Percentiles rank a stretch among this genome's conserved stretches.
phyloP scores from a whole-genome alignment of 2,329 filamentous ascomycete species.

The Exophiala alcalophila region DNA sequence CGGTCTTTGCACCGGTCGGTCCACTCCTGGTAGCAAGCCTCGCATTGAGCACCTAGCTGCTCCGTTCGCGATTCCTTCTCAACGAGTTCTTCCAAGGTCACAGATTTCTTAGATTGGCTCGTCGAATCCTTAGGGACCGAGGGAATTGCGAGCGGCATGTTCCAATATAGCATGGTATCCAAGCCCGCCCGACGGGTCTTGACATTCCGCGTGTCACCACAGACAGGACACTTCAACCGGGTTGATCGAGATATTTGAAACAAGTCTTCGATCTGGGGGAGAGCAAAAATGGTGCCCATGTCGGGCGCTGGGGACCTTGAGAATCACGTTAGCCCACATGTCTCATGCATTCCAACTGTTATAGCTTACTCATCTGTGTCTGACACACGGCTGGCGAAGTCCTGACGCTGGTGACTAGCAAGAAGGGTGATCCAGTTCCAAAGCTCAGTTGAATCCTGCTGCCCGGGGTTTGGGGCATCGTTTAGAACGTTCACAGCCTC shows the following conservation, averaged over 20 bases:
- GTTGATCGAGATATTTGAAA: no score
- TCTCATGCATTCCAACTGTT: no score
- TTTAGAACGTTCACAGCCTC: no score
- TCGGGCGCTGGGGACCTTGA: no score
- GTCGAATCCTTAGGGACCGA: background rate
- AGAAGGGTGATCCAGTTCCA: background rate
- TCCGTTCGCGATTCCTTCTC: background rate
- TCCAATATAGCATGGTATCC: background rate
- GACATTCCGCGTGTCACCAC: background rate
- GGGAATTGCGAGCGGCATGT: background rate
- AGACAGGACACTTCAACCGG: no score
- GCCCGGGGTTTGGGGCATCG: no score
- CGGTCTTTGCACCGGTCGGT: background rate
- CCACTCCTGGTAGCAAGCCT: background rate
- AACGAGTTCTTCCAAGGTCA: constrained; percentile 5
- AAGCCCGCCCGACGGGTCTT: background rate
- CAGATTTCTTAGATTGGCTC: background rate
- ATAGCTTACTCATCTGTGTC: no score
- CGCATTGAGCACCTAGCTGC: background rate
- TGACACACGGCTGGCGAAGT: no score
- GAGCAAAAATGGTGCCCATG: no score
- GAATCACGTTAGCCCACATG: no score
- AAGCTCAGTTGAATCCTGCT: constrained; percentile 12
- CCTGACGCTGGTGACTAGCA: background rate
- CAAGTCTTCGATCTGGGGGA: no score